Base-by-base conservation (phyloP, 225 moss, liverwort and hornwort genomes). In the Sphagnum contortum region DNA sequence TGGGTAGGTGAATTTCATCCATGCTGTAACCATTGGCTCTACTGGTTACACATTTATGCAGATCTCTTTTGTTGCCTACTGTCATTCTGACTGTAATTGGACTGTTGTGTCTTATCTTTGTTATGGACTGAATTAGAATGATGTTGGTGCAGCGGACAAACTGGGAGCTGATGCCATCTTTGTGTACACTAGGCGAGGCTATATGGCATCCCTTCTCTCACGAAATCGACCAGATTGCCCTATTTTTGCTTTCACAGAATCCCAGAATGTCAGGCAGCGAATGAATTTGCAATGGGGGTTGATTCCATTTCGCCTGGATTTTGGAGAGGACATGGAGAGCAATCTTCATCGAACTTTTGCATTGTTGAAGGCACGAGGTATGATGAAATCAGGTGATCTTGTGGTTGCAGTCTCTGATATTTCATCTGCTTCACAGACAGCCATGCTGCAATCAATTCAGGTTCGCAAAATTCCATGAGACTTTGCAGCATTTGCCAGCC, bases 321-420 rank as follows among this genome's bases (percentile, higher is more conserved):
- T 82, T 47, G 69, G 71, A 0, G 60, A 70, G 50, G 78, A 82
- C 61, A 77, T 82, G 78, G 82, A 73, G 59, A 78, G 60, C 45
- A 71, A 78, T 61, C 63, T 82, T 46, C 72, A 70, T 2, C 48
- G 75, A 52, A 78, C 82, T 0, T 82, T 78, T 73, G 70, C 68
- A 5, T 59, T 78, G 12, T 52, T 82, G 44, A 78, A 78, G 50
- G 70, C 75, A 3, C 72, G 82, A 44, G 82, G 82, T 5, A 75
- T 82, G 78, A 75, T 82, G 82, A 78, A 82, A 46, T n/a, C 75
- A 12, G 82, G 82, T 3, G 78, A 82, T 44, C 68, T 82, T n/a
- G 70, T 82, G 7, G 67, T 82, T 6, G 78, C 78, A 9, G 82
- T 82, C 5, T 78, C 82, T 6, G 75, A 82, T 10, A 72, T 78